Evolutionary conservation across 306 rosid genomes (phyloP), one percentile per base, ranked within the genome.

Genomic region (Glycine tomentella): DNA sequence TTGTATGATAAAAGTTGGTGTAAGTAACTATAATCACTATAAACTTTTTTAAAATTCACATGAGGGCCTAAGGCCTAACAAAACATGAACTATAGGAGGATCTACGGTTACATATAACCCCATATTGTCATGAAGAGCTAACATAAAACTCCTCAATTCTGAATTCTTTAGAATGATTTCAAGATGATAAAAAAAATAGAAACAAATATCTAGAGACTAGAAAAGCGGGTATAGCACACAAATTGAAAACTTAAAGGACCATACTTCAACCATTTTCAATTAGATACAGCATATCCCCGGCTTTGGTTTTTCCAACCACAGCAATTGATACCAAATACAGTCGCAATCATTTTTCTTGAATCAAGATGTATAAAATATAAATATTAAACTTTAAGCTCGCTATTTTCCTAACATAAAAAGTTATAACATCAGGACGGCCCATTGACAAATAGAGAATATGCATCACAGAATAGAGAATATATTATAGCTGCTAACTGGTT

Each of bases 391-490:
- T 62, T 12, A 40, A 63, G 46, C 9, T 63, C 8, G 1, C 4
- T 11, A 61, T 11, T 11, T 62, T 62, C 45, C 15, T 10, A 10
- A 5, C 45, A 31, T 3, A 38, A 38, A 14, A 8, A 64, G 46
- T 6, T 34, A 36, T 64, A 12, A 36, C 45, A 34, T 33, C 8
- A 33, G 17, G 69, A 34, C 1, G 16, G 16, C 45, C 13, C 45
- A 5, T 38, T 38, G 4, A 38, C 44, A 38, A 38, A 38, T 38
- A 38, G 44, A 38, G 6, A 38, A 38, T 38, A 38, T 38, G 42
- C 57, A 82, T 40, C 49, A 40, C 73, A 76, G 20, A 42, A 12
- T 70, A 11, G 68, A 50, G 31, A 40, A 61, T 53, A 63, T 34
- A 62, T 50, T 48, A 52, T 62, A 75, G 15, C 51, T 15, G 40